A percentile compares a stretch with the other conserved stretches of the same genome.
These are phyloP conservation scores for Coemansia sp. DNA, from an alignment of 371 early-diverging fungal species.

Conservation along the genomic window DNA sequence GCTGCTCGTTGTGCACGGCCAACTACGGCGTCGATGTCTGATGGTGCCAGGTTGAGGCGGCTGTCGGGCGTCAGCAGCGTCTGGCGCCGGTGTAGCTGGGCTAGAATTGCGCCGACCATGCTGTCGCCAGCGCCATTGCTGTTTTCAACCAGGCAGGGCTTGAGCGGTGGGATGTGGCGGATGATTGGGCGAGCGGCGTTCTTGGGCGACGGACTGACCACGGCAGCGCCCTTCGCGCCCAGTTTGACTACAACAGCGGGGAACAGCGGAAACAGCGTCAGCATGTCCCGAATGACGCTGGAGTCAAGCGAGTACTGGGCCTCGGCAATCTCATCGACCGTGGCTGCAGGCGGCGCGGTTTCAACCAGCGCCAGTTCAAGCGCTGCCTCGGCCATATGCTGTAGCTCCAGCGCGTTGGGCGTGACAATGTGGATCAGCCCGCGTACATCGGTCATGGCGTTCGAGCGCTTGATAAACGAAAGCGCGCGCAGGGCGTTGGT, in stretches of 20 bases:
- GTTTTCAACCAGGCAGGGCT: slow-evolving; percentile 28
- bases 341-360: slow-evolving; percentile 21
- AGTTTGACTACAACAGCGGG: slow-evolving; percentile 61
- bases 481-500: slow-evolving; percentile 57
- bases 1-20: slow-evolving; percentile 57
- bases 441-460: slow-evolving; percentile 10
- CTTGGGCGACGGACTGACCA: slow-evolving; percentile 22
- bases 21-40: slow-evolving; percentile 49
- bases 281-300: slow-evolving; percentile 38
- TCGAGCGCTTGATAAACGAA: slow-evolving; percentile 16
- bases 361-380: slow-evolving; percentile 12
- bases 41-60: slow-evolving; percentile 1
- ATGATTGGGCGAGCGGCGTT: slow-evolving; percentile 12
- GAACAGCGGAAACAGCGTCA: slow-evolving; percentile 33
- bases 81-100: slow-evolving; percentile 35
- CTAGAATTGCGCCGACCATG: slow-evolving; percentile 46
- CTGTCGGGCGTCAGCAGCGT: background rate
- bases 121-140: slow-evolving; percentile 52
- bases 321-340: slow-evolving; percentile 36
- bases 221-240: slow-evolving; percentile 59
- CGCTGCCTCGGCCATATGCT: slow-evolving; percentile 61
- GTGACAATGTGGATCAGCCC: slow-evolving; percentile 55
- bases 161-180: slow-evolving; percentile 30
- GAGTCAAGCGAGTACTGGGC: slow-evolving; percentile 46
- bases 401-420: slow-evolving; percentile 68